Conservation (phyloP, 1,284 basidiomycete genomes). For the Malassezia yamatoensis region DNA sequence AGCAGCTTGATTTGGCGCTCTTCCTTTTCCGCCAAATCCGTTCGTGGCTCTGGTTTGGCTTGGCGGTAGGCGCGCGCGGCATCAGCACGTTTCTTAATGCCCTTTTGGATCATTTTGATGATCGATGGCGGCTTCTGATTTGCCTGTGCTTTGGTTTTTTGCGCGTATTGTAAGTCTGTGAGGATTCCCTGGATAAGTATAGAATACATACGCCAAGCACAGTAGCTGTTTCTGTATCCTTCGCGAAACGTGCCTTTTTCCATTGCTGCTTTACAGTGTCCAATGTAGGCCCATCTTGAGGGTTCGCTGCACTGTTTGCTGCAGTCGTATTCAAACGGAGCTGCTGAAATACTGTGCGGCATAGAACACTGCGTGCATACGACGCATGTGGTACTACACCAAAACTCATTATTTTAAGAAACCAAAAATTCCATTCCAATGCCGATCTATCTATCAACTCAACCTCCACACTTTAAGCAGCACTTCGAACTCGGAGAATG, state of each 20-base stretch:
- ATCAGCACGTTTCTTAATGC: constrained; percentile 19
- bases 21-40: constrained; percentile 17
- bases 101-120: constrained; percentile 19
- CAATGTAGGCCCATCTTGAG: constrained; percentile 9
- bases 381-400: background rate
- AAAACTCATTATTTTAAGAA: too few species aligned
- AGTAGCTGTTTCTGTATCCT: constrained; percentile 12
- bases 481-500: constrained; percentile 4
- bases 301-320: constrained; percentile 5
- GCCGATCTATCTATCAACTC: too few species aligned
- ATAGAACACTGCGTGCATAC: background rate
- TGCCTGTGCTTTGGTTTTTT: constrained; percentile 16
- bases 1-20: constrained; percentile 13
- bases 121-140: constrained; percentile 19
- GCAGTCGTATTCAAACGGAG: background rate
- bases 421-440: too few species aligned
- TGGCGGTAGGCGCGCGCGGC: constrained; percentile 12
- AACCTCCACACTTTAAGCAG: constrained; percentile 1
- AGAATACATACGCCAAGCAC: constrained; percentile 12
- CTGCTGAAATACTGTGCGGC: background rate
- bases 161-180: constrained; percentile 17
- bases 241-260: constrained; percentile 18
- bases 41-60: constrained; percentile 16
- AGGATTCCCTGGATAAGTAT: constrained; percentile 14
- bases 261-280: constrained; percentile 14